These are phyloP conservation scores for Hypoxylon trugodes DNA, from an alignment of 495 filamentous ascomycete genomes.

Conservation along the genomic window DNA sequence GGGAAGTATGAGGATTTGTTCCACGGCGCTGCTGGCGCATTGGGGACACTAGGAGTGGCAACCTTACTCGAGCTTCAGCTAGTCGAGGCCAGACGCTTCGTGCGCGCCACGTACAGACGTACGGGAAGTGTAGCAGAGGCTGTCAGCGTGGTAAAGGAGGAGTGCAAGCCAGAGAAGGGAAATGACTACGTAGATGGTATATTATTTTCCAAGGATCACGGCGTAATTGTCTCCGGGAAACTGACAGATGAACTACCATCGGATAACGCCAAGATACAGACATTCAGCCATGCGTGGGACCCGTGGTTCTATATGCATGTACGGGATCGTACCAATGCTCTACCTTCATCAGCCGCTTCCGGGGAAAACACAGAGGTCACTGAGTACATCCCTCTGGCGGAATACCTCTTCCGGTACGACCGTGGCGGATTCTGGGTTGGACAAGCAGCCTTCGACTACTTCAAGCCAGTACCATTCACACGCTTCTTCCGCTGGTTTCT, in stretches of 20 bases:
- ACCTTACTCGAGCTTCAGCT: constrained; percentile 65
- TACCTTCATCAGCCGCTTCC: constrained; percentile 26
- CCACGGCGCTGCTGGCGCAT: constrained; percentile 61
- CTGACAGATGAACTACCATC: constrained; percentile 54
- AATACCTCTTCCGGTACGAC: constrained; percentile 68
- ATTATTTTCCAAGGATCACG: constrained; percentile 59
- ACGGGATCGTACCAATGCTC: constrained; percentile 40
- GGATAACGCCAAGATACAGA: constrained; percentile 40
- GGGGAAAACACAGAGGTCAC: constrained; percentile 29
- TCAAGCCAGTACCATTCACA: constrained; percentile 62
- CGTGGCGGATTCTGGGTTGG: constrained; percentile 69
- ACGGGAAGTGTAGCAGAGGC: constrained; percentile 54
- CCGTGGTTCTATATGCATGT: constrained; percentile 65
- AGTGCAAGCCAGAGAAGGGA: constrained; percentile 33
- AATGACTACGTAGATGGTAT: constrained; percentile 59
- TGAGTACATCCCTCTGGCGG: constrained; percentile 60
- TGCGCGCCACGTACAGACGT: constrained; percentile 64
- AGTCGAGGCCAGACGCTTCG: constrained; percentile 61
- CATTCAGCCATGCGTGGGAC: constrained; percentile 58
- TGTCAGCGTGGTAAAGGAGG: constrained; percentile 44
- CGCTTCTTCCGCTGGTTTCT: constrained; percentile 64
- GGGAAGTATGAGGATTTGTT: constrained; percentile 61
- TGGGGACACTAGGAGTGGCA: constrained; percentile 65
- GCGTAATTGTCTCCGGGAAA: constrained; percentile 61
- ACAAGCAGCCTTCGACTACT: constrained; percentile 62